Evolutionary conservation across 2,329 filamentous ascomycete genomes (phyloP).

Genomic region (Pseudogymnoascus sp.): DNA sequence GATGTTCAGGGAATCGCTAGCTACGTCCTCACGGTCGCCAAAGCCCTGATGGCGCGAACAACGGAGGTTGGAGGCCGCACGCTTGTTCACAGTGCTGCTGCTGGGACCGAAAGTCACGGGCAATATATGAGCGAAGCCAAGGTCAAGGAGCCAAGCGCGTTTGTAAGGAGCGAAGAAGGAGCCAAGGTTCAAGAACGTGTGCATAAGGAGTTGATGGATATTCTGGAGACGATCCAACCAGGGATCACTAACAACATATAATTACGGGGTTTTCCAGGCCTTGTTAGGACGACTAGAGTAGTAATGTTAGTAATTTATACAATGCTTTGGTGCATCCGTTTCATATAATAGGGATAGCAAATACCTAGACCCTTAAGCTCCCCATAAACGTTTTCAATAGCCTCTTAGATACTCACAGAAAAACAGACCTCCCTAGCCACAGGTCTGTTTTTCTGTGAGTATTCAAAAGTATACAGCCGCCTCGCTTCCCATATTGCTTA

Average conservation of each 20-base stretch:
- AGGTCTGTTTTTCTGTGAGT: too few relatives aligned
- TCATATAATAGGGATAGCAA: too few relatives aligned
- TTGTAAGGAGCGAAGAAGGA: conserved; percentile 33
- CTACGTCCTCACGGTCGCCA: conserved; percentile 11
- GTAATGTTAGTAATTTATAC: too few relatives aligned
- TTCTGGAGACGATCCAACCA: conserved; percentile 37
- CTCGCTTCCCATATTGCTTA: too few relatives aligned
- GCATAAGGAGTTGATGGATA: conserved; percentile 36
- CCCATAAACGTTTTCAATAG: too few relatives aligned
- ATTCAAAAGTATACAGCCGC: too few relatives aligned
- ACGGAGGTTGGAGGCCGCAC: conserved; percentile 31
- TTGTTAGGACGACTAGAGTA: not conserved
- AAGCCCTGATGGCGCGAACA: conserved; percentile 23
- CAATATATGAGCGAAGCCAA: conserved; percentile 19
- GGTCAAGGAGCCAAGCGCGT: conserved; percentile 25
- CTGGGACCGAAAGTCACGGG: conserved; percentile 26
- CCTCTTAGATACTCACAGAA: too few relatives aligned
- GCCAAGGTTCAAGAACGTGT: conserved; percentile 30
- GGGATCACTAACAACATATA: conserved; percentile 33
- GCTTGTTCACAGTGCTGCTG: conserved; percentile 26
- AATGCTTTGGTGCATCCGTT: too few relatives aligned
- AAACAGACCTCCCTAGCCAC: too few relatives aligned
- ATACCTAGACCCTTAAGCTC: too few relatives aligned
- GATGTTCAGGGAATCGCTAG: not conserved
- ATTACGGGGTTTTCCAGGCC: not conserved